Evolutionary conservation across 208 protist species (phyloP).

Genomic region (Crithidia expoeki): DNA sequence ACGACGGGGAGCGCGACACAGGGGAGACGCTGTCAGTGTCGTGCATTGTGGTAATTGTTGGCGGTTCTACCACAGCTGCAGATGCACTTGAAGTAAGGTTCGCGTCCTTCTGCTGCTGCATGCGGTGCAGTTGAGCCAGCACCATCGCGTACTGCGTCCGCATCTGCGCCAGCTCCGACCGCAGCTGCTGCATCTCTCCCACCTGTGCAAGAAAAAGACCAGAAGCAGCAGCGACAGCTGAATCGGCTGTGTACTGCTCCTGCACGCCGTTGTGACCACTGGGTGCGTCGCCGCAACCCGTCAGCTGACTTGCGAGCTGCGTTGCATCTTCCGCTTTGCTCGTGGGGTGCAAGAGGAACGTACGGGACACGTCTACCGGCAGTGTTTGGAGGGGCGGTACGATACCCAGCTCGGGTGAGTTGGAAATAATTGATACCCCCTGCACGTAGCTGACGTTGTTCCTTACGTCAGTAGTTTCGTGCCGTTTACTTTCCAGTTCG

Average conservation of each 20-base stretch:
- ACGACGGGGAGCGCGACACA: slow-evolving; percentile 11
- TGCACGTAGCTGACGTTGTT: too few species aligned
- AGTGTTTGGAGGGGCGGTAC: background rate
- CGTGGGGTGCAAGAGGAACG: background rate
- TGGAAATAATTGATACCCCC: too few species aligned
- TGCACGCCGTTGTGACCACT: background rate
- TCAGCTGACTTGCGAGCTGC: background rate
- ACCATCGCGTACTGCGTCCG: slow-evolving; percentile 25
- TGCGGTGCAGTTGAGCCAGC: slow-evolving; percentile 17
- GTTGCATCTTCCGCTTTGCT: background rate
- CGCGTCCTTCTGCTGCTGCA: slow-evolving; percentile 14
- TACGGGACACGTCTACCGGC: background rate
- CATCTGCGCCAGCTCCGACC: slow-evolving; percentile 23
- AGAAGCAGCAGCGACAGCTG: slow-evolving; percentile 10
- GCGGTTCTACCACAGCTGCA: too few species aligned
- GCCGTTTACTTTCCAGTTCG: too few species aligned
- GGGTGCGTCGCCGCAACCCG: background rate
- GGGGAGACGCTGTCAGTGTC: slow-evolving; percentile 7
- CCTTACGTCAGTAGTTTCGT: too few species aligned
- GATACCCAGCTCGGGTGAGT: background rate
- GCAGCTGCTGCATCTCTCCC: slow-evolving; percentile 25
- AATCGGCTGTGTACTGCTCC: background rate
- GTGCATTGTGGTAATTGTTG: background rate
- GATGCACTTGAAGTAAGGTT: too few species aligned
- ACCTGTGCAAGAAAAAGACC: background rate